Conservation (phyloP, 1,284 basidiomycete species). For the Sporisorium sorghi region DNA sequence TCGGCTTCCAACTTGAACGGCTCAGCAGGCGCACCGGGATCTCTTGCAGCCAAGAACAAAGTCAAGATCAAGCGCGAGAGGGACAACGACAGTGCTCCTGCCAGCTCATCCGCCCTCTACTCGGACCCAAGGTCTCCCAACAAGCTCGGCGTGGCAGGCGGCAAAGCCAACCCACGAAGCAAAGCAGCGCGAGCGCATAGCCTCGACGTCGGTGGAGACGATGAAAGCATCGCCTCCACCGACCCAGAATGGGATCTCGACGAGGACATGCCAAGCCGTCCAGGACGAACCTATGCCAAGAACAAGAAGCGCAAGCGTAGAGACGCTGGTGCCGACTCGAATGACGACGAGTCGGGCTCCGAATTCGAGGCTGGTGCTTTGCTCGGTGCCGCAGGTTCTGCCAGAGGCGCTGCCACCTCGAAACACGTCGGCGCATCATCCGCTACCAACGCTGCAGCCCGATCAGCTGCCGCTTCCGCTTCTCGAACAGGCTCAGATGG, state of each 20-base stretch:
- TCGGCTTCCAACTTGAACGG: slow-evolving; percentile 23
- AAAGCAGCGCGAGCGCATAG: slow-evolving; percentile 36
- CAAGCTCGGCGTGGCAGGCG: slow-evolving; percentile 20
- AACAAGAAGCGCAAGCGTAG: slow-evolving; percentile 55
- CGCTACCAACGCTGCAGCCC: slow-evolving; percentile 17
- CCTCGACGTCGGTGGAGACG: slow-evolving; percentile 34
- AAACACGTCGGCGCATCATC: slow-evolving; percentile 24
- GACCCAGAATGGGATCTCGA: slow-evolving; percentile 59
- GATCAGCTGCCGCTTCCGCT: slow-evolving; percentile 16
- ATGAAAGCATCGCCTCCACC: slow-evolving; percentile 48
- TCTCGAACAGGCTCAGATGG: slow-evolving; percentile 34
- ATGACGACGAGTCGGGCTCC: slow-evolving; percentile 50
- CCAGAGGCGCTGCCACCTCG: slow-evolving; percentile 21
- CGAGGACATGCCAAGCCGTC: slow-evolving; percentile 54
- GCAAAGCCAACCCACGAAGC: slow-evolving; percentile 38
- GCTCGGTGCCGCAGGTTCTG: slow-evolving; percentile 25
- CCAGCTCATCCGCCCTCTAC: slow-evolving; percentile 28
- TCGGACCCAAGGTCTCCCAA: slow-evolving; percentile 28
- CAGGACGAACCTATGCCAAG: slow-evolving; percentile 51
- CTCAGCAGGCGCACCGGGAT: slow-evolving; percentile 8
- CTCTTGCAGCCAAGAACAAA: slow-evolving; percentile 30
- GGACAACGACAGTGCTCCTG: slow-evolving; percentile 40
- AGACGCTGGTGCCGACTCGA: slow-evolving; percentile 39
- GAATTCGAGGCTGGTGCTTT: slow-evolving; percentile 48
- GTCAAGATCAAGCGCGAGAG: slow-evolving; percentile 51